phyloP scores from a whole-genome alignment of 768 basidiomycete species.

The Serendipita indica region DNA sequence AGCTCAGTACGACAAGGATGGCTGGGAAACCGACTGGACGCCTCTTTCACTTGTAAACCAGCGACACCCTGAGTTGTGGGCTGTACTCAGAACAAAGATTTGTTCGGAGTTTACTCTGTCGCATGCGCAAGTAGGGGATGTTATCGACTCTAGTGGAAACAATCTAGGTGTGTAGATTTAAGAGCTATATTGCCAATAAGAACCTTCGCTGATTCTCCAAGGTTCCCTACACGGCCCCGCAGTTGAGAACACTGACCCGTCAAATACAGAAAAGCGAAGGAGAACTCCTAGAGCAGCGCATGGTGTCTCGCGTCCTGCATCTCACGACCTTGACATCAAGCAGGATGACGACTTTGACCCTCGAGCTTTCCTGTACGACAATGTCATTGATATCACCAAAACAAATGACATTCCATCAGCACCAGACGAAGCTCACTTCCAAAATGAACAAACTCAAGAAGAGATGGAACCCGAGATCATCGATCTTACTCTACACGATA shows the following conservation, averaged over 20 bases:
- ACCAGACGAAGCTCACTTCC: background rate
- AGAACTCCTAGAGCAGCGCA: too few relatives aligned
- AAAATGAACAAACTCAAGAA: too few relatives aligned
- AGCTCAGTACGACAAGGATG: too few relatives aligned
- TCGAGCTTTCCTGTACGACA: background rate
- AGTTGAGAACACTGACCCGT: background rate
- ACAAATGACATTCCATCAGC: background rate
- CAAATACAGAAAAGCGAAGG: background rate
- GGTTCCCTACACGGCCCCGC: background rate
- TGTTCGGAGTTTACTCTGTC: background rate
- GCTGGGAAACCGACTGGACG: background rate
- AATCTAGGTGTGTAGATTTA: background rate
- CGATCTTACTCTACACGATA: background rate
- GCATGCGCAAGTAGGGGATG: conserved; percentile 1
- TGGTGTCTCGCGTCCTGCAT: too few relatives aligned
- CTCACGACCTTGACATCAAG: too few relatives aligned
- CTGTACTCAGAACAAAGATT: background rate
- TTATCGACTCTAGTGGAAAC: background rate
- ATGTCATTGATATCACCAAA: background rate
- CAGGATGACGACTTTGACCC: background rate
- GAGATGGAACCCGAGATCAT: too few relatives aligned
- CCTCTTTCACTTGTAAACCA: background rate
- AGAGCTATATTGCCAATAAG: background rate
- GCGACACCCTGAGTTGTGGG: background rate
- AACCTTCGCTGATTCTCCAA: background rate